These are phyloP conservation scores for Alternaria sp. DNA, from an alignment of 2,329 filamentous ascomycete genomes.

Conservation along the genomic window DNA sequence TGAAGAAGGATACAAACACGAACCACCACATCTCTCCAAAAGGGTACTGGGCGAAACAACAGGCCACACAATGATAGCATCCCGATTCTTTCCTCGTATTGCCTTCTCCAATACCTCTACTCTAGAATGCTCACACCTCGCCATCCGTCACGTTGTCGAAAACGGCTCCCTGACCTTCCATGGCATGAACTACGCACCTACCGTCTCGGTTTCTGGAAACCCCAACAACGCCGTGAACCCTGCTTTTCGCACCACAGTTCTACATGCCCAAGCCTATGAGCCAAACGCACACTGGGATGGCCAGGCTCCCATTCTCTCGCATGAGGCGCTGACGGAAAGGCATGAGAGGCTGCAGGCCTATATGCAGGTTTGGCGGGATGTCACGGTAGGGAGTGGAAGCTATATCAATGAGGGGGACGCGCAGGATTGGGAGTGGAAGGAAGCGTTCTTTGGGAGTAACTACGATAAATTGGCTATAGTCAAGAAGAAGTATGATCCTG, in stretches of 20 bases:
- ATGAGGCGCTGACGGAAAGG: conserved; percentile 2
- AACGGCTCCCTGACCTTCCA: conserved; percentile 36
- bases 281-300: conserved; percentile 31
- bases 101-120: conserved; percentile 18
- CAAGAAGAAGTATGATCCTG: conserved; percentile 35
- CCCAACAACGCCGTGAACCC: conserved; percentile 36
- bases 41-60: conserved; percentile 30
- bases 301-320: background rate
- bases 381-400: conserved; percentile 30
- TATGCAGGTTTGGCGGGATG: conserved; percentile 37
- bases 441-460: conserved; percentile 36
- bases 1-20: background rate
- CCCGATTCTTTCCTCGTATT: conserved; percentile 33
- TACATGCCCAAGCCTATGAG: conserved; percentile 37
- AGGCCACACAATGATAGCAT: conserved; percentile 36
- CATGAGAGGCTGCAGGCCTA: conserved; percentile 30
- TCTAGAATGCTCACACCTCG: conserved; percentile 14
- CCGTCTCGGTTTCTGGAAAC: conserved; percentile 10
- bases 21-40: background rate
- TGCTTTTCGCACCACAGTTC: conserved; percentile 32
- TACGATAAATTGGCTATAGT: conserved; percentile 32
- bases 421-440: conserved; percentile 37
- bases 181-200: conserved; percentile 36
- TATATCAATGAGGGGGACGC: conserved; percentile 45
- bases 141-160: conserved; percentile 33